Percentiles rank a stretch among this genome's conserved stretches.
These are phyloP conservation scores for Cladobotryum mycophilum DNA, from an alignment of 2,329 filamentous ascomycete genomes.

Conservation along the genomic window DNA sequence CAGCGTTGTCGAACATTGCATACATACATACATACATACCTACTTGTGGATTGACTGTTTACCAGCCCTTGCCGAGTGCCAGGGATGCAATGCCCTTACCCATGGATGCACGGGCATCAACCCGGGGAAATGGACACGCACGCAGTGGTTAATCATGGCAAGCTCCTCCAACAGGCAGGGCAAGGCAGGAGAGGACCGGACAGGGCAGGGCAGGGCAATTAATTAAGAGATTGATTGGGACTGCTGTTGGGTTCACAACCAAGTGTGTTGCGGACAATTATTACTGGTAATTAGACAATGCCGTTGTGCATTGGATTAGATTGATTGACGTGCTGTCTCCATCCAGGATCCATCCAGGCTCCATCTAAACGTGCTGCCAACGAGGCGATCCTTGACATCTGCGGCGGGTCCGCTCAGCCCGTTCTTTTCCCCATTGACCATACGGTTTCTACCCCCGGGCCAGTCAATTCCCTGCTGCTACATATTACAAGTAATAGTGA, in stretches of 20 bases:
- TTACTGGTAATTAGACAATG: too few species aligned
- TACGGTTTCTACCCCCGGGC: not conserved
- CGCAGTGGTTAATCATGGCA: not conserved
- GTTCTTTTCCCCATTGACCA: not conserved
- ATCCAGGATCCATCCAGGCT: not conserved
- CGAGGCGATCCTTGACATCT: not conserved
- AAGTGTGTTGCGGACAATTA: too few species aligned
- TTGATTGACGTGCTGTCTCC: not conserved
- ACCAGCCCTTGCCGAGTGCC: not conserved
- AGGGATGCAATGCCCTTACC: conserved; percentile 11
- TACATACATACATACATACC: too few species aligned
- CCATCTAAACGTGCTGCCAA: not conserved
- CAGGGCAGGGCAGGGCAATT: too few species aligned
- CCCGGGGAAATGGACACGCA: not conserved
- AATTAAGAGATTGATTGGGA: too few species aligned
- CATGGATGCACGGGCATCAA: conserved; percentile 4
- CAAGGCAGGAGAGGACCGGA: too few species aligned
- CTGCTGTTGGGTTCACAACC: too few species aligned
- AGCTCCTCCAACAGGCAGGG: too few species aligned
- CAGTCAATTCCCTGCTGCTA: conserved; percentile 4
- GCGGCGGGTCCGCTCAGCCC: not conserved
- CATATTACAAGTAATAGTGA: not conserved
- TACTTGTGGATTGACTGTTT: not conserved
- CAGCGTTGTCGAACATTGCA: too few species aligned
- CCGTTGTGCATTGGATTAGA: too few species aligned